Base-by-base conservation (phyloP, 768 basidiomycete genomes). In the Termitomyces eurrhizus region DNA sequence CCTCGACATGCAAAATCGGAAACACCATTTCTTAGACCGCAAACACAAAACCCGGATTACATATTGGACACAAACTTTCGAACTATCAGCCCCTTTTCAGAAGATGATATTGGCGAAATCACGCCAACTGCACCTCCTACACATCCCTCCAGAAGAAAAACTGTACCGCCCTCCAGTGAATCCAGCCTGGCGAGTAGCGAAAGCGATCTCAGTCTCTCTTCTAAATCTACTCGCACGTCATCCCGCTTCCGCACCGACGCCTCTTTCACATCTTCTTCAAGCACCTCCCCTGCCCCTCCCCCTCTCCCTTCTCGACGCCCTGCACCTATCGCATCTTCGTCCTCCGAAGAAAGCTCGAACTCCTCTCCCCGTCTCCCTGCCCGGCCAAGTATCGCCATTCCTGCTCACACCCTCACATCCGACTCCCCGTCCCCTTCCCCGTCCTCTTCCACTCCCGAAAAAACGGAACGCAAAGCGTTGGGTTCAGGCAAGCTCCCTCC, bases 401-500 rank as follows among this genome's bases (percentile, higher is more conserved):
- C 71, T 45, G 26, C 60, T 4, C 37, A 64, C 46, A 26, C 61
- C 57, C 52, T 21, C 36, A 52, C 60, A 29, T 52, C 62, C 41
- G 65, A 65, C 33, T 59, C 58, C 0, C 61, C 66, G 7, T 44
- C 39, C 13, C 44, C 64, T 5, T 49, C 63, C 2, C 66, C 70
- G n/a, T 21, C 52, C 9, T 39, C 37, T 26, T 37, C 29, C 2
- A 62, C 70, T 7, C 62, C 68, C 9, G 53, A 54, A 29, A 72
- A 21, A 33, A 33, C 56, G n/a, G 78, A 81, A 46, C 72, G 80
- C 18, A 81, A 76, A 62, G 59, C 68, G 0, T 57, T 82, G 18
- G 77, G 78, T 29, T 65, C 70, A 46, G 69, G 70, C 39, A 80
- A 72, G 60, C 80, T 87, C 26, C 88, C 83, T 0, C 91, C 91